Percentiles rank a stretch among this genome's conserved stretches.
Evolutionary conservation across 306 rosid species (phyloP).

Genomic region (Casuarina equisetifolia): DNA sequence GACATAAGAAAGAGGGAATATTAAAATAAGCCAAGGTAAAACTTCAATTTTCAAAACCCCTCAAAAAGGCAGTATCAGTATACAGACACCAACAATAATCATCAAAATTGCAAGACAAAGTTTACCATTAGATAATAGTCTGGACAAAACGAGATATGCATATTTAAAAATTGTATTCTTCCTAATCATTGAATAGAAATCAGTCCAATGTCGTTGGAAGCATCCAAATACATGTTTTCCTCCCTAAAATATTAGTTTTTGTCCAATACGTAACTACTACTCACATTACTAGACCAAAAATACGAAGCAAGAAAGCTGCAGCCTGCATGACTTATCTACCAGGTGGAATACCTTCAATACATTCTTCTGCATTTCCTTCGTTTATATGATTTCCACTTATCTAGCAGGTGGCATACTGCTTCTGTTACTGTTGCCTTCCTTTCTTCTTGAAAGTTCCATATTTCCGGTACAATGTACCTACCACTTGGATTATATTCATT

Average conservation of each 20-base stretch:
- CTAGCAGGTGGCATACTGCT: conserved; percentile 44
- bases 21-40: no score
- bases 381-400: conserved; percentile 45
- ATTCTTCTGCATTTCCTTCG: conserved; percentile 12
- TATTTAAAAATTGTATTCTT: no score
- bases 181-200: not conserved
- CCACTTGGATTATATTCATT: conserved; percentile 86
- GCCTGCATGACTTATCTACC: not conserved
- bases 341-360: conserved; percentile 22
- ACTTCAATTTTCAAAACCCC: no score
- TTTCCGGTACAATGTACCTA: conserved; percentile 52
- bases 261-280: not conserved
- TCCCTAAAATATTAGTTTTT: not conserved
- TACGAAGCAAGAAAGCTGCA: not conserved
- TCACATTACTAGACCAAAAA: not conserved
- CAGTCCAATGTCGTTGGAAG: not conserved
- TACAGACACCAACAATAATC: no score
- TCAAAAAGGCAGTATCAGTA: no score
- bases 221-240: not conserved
- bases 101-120: no score
- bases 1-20: no score
- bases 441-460: conserved; percentile 65
- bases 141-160: no score
- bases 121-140: no score
- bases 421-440: conserved; percentile 64